Conservation (phyloP, 2,329 filamentous ascomycete species). For the Dactylellina haptotyla region DNA sequence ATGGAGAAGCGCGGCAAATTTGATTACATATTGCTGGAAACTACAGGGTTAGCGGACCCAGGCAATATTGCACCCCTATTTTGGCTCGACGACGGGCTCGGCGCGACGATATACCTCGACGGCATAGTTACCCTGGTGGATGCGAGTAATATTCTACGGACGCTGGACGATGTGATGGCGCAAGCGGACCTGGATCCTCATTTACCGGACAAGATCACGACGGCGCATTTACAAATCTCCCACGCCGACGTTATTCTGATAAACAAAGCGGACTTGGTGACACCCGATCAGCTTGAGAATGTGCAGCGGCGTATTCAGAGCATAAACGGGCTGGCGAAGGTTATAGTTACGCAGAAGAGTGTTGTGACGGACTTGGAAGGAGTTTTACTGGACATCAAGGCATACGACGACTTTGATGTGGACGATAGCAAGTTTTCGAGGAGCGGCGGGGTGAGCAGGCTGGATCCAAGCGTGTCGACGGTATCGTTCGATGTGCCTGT, state of each 20-base stretch:
- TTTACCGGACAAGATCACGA: constrained; percentile 70
- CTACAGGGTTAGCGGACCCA: constrained; percentile 91
- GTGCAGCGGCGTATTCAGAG: constrained; percentile 78
- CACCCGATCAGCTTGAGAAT: constrained; percentile 71
- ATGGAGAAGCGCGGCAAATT: constrained; percentile 95
- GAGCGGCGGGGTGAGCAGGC: constrained; percentile 78
- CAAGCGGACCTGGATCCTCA: constrained; percentile 64
- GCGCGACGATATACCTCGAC: constrained; percentile 94
- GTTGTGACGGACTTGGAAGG: constrained; percentile 84
- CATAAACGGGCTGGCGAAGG: constrained; percentile 88
- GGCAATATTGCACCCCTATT: constrained; percentile 95
- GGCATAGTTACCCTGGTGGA: constrained; percentile 96
- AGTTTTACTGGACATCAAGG: constrained; percentile 86
- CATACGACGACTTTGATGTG: constrained; percentile 81
- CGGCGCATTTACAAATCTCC: constrained; percentile 93
- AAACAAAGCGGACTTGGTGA: constrained; percentile 91
- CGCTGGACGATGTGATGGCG: constrained; percentile 74
- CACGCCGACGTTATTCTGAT: constrained; percentile 95
- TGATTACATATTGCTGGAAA: constrained; percentile 97
- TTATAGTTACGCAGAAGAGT: constrained; percentile 83
- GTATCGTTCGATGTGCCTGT: constrained; percentile 74
- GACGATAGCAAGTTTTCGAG: constrained; percentile 65
- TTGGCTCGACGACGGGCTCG: constrained; percentile 96
- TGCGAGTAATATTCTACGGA: constrained; percentile 87
- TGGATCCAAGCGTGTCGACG: constrained; percentile 90